Evolutionary conservation across 805 yeast species (phyloP).

Genomic region (Grigorovia transvaalensis): DNA sequence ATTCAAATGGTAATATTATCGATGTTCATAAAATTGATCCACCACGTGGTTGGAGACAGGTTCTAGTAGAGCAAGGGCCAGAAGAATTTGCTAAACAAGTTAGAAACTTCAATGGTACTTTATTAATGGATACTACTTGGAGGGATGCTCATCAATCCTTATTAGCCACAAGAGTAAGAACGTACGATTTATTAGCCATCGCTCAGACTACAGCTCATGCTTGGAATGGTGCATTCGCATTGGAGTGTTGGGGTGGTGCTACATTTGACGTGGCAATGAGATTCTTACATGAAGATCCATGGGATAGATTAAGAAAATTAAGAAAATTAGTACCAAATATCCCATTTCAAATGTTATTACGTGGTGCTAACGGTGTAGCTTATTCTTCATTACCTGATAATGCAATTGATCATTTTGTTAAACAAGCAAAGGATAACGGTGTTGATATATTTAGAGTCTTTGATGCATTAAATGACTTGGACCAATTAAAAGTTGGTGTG

Average conservation of each 20-base stretch:
- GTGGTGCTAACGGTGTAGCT: constrained; percentile 99
- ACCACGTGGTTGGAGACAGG: constrained; percentile 87
- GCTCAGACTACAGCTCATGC: constrained; percentile 94
- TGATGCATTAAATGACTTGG: constrained; percentile 94
- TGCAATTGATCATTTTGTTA: constrained; percentile 94
- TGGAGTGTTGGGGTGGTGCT: constrained; percentile 99
- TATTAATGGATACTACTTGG: constrained; percentile 98
- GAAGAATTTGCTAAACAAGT: constrained; percentile 83
- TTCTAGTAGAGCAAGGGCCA: constrained; percentile 76
- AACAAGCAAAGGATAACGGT: constrained; percentile 90
- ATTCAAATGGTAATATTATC: constrained; percentile 47
- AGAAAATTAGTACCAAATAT: constrained; percentile 91
- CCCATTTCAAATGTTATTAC: constrained; percentile 97
- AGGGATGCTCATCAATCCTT: constrained; percentile 99
- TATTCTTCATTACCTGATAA: constrained; percentile 96
- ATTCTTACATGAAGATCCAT: constrained; percentile 96
- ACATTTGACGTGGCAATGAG: constrained; percentile 98
- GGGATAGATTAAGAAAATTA: constrained; percentile 87
- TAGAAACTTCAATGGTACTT: constrained; percentile 71
- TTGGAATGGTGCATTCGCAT: constrained; percentile 78
- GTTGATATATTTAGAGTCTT: constrained; percentile 97
- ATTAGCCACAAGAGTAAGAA: constrained; percentile 94
- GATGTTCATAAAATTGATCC: constrained; percentile 46
- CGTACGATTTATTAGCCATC: constrained; percentile 80
- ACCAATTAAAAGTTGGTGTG: constrained; percentile 93